Evolutionary conservation across 106 monocot genomes (phyloP).

Genomic region (Cymbidium sinense): DNA sequence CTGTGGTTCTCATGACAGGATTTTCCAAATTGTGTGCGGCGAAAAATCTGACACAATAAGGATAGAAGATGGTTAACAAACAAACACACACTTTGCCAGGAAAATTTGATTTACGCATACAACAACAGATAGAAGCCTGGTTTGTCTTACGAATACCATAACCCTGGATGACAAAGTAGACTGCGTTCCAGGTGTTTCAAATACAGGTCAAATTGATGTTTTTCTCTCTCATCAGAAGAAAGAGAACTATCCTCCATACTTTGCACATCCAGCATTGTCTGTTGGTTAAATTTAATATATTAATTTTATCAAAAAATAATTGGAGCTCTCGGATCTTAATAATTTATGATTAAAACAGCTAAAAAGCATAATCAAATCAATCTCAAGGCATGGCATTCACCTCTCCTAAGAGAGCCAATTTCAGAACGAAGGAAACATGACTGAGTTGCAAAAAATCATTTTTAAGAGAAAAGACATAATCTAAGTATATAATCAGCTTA

Average conservation of each 20-base stretch:
- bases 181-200: slow-evolving; percentile 23
- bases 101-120: background rate
- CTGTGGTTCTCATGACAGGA: background rate
- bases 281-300: background rate
- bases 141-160: slow-evolving; percentile 39
- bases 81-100: background rate
- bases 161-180: slow-evolving; percentile 28
- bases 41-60: slow-evolving; percentile 9
- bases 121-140: background rate
- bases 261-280: background rate
- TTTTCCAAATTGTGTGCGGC: background rate
- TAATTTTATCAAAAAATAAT: background rate
- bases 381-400: background rate
- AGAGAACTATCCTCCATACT: background rate
- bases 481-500: too few relatives aligned
- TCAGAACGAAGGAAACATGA: too few relatives aligned
- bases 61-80: background rate
- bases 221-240: slow-evolving; percentile 17
- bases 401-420: too few relatives aligned
- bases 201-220: slow-evolving; percentile 25
- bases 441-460: too few relatives aligned
- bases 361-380: background rate
- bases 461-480: too few relatives aligned
- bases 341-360: background rate
- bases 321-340: background rate